Evolutionary conservation across 2,329 filamentous ascomycete species (phyloP).

Genomic region (Dothiorella sarmentorum): DNA sequence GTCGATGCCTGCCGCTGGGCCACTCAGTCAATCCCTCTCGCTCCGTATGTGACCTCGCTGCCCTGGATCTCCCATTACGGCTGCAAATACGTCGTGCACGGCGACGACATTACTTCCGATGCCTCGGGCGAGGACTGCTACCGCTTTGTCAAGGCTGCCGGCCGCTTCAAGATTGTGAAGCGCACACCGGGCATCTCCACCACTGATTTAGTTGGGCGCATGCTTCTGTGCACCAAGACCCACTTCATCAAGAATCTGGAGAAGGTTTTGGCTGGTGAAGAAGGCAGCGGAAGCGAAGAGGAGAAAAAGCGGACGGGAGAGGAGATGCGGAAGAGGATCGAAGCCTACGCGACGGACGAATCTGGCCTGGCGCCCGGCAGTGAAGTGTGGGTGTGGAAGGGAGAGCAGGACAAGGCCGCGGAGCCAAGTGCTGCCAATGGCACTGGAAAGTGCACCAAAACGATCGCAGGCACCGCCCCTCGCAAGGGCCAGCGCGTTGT

Average conservation of each 20-base stretch:
- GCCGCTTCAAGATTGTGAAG: conserved; percentile 94
- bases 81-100: conserved; percentile 92
- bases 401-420: conserved; percentile 23
- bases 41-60: conserved; percentile 91
- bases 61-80: conserved; percentile 95
- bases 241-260: conserved; percentile 87
- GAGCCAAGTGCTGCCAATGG: conserved; percentile 49
- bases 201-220: conserved; percentile 94
- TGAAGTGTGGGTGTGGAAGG: conserved; percentile 79
- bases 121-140: conserved; percentile 94
- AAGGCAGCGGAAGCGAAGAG: conserved; percentile 66
- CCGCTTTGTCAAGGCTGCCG: conserved; percentile 91
- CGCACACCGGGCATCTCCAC: conserved; percentile 95
- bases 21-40: conserved; percentile 75
- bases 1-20: conserved; percentile 96
- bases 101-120: conserved; percentile 96
- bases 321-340: conserved; percentile 73
- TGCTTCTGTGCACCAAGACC: conserved; percentile 91
- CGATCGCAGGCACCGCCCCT: conserved; percentile 70
- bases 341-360: conserved; percentile 83
- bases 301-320: conserved; percentile 63
- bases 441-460: conserved; percentile 60
- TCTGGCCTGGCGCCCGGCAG: conserved; percentile 74
- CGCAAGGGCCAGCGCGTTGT: conserved; percentile 78
- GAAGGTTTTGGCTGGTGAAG: conserved; percentile 63